Base-by-base conservation (phyloP, 208 protist species). In the Leishmania gerbilli region DNA sequence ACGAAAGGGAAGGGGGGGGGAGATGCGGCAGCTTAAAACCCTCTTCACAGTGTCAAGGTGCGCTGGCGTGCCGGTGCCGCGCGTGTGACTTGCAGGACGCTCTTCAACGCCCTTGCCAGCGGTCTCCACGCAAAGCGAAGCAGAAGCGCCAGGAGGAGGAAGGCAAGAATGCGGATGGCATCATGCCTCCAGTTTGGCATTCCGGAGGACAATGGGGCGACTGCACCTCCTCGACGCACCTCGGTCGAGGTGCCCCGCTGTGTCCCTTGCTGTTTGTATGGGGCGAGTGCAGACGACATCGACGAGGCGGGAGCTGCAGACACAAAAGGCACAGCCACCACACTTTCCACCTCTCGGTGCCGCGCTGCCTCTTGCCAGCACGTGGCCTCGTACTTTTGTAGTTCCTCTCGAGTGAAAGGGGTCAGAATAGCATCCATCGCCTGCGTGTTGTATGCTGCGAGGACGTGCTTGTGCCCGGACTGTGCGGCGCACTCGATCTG, bases 121-220 rank as follows among this genome's bases (percentile, higher is more conserved):
- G 71, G 85, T 1, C 74, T 78, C 53, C 71, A 77, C n/a, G 80
- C 58, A 49, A 88, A 84, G n/a, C 85, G 85, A 37, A 88, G 67
- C 9, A 86, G 53, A 76, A 88, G 31, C 8, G 77, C 76, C 56
- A 88, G 45, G 31, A 88, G 75, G 37, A 86, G 15, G 21, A 85
- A 51, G 47, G 68, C 49, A 21, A 74, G 34, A 7, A 85, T 60
- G 64, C 78, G 82, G 55, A 86, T 31, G 24, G 71, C 82, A 51
- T 83, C 68, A 65, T 81, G 79, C 74, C 77, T 77, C 81, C 82
- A 88, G 45, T 67, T n/a, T 34, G 60, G n/a, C 67, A 68, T 15
- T 69, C 62, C 81, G 3, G 56, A 55, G 58, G 60, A 79, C 19
- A 58, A 31, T 49, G 60, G 62, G 27, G n/a, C 13, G 56, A 37